phyloP scores from a whole-genome alignment of 225 moss, liverwort and hornwort genomes.

The Neckera pumila region DNA sequence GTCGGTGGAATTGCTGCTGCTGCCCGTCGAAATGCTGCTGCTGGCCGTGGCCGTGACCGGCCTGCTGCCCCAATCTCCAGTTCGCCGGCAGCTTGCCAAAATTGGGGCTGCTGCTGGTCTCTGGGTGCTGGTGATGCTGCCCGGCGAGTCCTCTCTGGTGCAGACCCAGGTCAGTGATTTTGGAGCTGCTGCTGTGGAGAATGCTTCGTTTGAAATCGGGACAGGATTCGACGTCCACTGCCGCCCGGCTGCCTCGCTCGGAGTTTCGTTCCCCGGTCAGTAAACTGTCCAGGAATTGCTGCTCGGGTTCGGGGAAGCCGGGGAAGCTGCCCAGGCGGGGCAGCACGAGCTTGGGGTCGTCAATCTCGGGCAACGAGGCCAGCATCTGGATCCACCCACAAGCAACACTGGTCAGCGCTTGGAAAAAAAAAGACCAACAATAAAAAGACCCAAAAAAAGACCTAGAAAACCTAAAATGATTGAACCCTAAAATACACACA shows the following conservation, averaged over 20 bases:
- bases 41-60: neutral
- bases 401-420: neutral
- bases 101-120: neutral
- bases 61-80: neutral
- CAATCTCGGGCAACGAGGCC: slow-evolving; percentile 83
- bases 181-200: neutral
- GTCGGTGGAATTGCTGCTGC: neutral
- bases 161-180: neutral
- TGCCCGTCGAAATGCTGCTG: neutral
- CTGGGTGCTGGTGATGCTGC: neutral
- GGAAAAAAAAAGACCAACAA: no score
- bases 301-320: slow-evolving; percentile 55
- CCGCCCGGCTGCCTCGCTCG: slow-evolving; percentile 17
- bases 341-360: slow-evolving; percentile 53
- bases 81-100: neutral
- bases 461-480: neutral
- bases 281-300: slow-evolving; percentile 63
- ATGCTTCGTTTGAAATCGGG: slow-evolving; percentile 12
- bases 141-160: neutral
- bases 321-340: slow-evolving; percentile 57
- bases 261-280: slow-evolving; percentile 31
- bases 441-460: neutral
- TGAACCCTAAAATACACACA: neutral
- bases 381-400: slow-evolving; percentile 29
- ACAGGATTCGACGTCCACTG: slow-evolving; percentile 18